Percentiles rank a stretch among this genome's conserved stretches.
phyloP scores from a whole-genome alignment of 2,329 filamentous ascomycete species.

The Epichloe gansuensis region DNA sequence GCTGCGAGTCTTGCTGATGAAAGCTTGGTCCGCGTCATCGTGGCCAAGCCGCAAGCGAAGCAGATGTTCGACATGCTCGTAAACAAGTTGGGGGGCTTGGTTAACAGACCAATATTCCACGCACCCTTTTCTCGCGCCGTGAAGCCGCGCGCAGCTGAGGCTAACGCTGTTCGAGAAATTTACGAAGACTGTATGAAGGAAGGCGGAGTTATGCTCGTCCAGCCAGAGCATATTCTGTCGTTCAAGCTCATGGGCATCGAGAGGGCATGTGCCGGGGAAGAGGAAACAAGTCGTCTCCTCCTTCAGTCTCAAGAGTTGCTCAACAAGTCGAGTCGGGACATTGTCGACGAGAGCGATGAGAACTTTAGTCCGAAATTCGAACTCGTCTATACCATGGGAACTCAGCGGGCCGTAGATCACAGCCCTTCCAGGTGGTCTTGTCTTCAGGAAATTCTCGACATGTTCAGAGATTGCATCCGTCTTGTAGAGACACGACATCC shows the following conservation, averaged over 20 bases:
- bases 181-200: slow-evolving; percentile 32
- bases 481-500: slow-evolving; percentile 22
- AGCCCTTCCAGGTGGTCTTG: slow-evolving; percentile 13
- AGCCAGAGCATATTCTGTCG: slow-evolving; percentile 52
- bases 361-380: slow-evolving; percentile 49
- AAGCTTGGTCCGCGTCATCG: slow-evolving; percentile 42
- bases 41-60: slow-evolving; percentile 45
- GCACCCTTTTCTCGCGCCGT: slow-evolving; percentile 46
- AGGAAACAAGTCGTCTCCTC: slow-evolving; percentile 19
- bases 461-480: slow-evolving; percentile 22
- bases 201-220: slow-evolving; percentile 44
- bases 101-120: slow-evolving; percentile 40
- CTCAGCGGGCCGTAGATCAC: slow-evolving; percentile 35
- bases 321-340: slow-evolving; percentile 29
- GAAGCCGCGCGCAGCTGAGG: slow-evolving; percentile 17
- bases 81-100: slow-evolving; percentile 36
- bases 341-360: slow-evolving; percentile 55
- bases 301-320: slow-evolving; percentile 32
- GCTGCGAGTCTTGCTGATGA: slow-evolving; percentile 39
- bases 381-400: slow-evolving; percentile 49
- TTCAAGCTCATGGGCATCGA: slow-evolving; percentile 51
- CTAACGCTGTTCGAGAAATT: slow-evolving; percentile 22
- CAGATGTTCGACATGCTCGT: slow-evolving; percentile 30
- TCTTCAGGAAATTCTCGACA: slow-evolving; percentile 2
- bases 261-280: slow-evolving; percentile 19